Evolutionary conservation across 768 basidiomycete genomes (phyloP), one percentile per base, ranked within the genome.

Genomic region (Amanita polypyramis): DNA sequence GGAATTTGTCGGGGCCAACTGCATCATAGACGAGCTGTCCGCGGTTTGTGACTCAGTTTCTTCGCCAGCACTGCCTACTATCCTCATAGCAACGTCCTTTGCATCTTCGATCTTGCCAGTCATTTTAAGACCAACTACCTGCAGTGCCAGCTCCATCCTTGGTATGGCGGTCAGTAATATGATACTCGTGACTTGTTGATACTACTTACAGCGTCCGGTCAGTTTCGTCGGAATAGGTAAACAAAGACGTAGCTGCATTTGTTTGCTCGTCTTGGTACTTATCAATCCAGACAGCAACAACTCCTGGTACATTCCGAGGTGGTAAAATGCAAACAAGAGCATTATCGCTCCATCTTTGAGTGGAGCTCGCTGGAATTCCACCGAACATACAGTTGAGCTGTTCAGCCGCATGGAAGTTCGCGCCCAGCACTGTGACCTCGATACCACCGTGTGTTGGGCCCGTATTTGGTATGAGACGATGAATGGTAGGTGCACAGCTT

Each of bases 91-190:
- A 32, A 96, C 86, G 50, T 91, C 87, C 63, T 88, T 85, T 2
- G 93, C 92, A 46, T 93, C 89, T 56, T 94, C 91, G 23, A 95
- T 82, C 58, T 92, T 87, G 41, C 93, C 93, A 0, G 92, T 95
- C 89, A 96, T 94, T 70, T 95, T 93, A 53, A 96, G 69, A 0
- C 94, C 94, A 14, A 97, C 92, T 11, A 95, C 91, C 59, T 95
- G 92, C 3, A 97, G 71, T 44, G 93, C 93, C 46, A 96, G 77
- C 62, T 95, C 94, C 90, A 97, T 94, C 54, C 90, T 94, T 25
- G 56, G 52, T 50, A 32, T 15, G 50, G 45, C 34, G 34, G 59
- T 53, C 46, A 47, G 37, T 38, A 40, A 19, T 17, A 17, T 15
- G 14, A 9, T 10, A 15, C 21, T 12, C 4, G 8, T 8, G 8